Conservation (phyloP, 2,329 filamentous ascomycete genomes). For the Nemania sp. region DNA sequence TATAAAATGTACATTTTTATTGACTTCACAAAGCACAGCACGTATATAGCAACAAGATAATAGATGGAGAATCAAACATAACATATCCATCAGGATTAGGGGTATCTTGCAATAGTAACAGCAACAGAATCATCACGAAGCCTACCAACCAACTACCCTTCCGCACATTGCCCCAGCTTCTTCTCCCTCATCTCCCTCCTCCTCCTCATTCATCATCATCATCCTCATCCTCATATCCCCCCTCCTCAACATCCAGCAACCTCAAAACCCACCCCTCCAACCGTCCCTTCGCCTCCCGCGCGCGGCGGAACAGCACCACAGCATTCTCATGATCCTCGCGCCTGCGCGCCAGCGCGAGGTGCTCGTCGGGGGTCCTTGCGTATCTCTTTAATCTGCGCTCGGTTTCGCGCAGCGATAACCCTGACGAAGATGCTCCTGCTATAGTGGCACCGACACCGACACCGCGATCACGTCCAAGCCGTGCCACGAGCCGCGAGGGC, state of each 20-base stretch:
- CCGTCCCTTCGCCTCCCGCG: conserved; percentile 38
- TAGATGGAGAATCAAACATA: not conserved
- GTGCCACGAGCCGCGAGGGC: conserved; percentile 39
- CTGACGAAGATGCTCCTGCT: too few relatives aligned
- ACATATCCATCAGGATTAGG: not conserved
- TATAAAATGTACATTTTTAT: too few relatives aligned
- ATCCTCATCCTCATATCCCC: conserved; percentile 40
- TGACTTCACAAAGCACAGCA: not conserved
- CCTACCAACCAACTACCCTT: not conserved
- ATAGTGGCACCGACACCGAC: too few relatives aligned
- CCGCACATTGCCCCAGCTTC: too few relatives aligned
- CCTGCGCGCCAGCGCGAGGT: conserved; percentile 31
- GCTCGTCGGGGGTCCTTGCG: conserved; percentile 34
- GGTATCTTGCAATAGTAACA: conserved; percentile 11
- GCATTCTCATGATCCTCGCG: conserved; percentile 45
- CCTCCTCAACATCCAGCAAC: conserved; percentile 36
- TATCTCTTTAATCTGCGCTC: conserved; percentile 23
- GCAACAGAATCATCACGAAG: not conserved
- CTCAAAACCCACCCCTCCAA: conserved; percentile 40
- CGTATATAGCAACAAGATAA: not conserved
- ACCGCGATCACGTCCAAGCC: too few relatives aligned
- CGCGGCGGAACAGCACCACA: conserved; percentile 43
- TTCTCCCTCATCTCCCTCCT: too few relatives aligned
- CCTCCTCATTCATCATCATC: conserved; percentile 35
- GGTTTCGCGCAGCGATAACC: conserved; percentile 27